phyloP scores from a whole-genome alignment of 2,329 filamentous ascomycete species.

The Diaporthe amygdali region DNA sequence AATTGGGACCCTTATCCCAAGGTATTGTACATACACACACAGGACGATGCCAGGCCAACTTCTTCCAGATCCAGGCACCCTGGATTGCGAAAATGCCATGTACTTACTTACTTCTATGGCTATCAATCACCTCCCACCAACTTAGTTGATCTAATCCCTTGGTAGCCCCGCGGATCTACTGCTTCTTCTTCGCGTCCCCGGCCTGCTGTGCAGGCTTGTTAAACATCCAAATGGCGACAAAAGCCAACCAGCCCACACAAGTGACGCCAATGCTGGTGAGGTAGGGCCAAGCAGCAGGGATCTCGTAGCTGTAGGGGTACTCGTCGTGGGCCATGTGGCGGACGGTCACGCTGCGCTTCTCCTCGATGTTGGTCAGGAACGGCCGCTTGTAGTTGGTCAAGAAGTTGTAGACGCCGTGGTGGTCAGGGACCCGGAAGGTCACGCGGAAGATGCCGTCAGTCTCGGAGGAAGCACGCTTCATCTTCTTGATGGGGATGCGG shows the following conservation, averaged over 20 bases:
- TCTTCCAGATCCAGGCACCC: slow-evolving; percentile 8
- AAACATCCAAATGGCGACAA: slow-evolving; percentile 88
- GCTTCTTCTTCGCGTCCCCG: slow-evolving; percentile 50
- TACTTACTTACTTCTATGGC: neutral
- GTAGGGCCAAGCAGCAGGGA: slow-evolving; percentile 93
- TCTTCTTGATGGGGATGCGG: slow-evolving; percentile 71
- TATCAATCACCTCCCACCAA: neutral
- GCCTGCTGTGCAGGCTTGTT: slow-evolving; percentile 51
- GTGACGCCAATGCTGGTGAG: slow-evolving; percentile 87
- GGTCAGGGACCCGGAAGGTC: slow-evolving; percentile 85
- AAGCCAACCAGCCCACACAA: slow-evolving; percentile 81
- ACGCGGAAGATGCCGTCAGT: slow-evolving; percentile 72
- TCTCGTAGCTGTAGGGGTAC: slow-evolving; percentile 89
- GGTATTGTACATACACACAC: slow-evolving; percentile 23
- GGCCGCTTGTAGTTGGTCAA: slow-evolving; percentile 95
- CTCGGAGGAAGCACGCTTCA: slow-evolving; percentile 61
- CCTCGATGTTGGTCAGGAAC: slow-evolving; percentile 86
- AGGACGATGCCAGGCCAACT: slow-evolving; percentile 15
- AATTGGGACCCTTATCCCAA: slow-evolving; percentile 4
- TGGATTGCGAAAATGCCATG: neutral
- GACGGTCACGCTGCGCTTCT: slow-evolving; percentile 94
- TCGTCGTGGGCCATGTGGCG: slow-evolving; percentile 97
- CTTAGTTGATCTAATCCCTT: neutral
- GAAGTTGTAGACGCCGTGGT: slow-evolving; percentile 99
- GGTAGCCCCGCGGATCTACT: slow-evolving; percentile 37